Conservation (phyloP, 495 filamentous ascomycete species). For the Pseudevernia furfuracea region DNA sequence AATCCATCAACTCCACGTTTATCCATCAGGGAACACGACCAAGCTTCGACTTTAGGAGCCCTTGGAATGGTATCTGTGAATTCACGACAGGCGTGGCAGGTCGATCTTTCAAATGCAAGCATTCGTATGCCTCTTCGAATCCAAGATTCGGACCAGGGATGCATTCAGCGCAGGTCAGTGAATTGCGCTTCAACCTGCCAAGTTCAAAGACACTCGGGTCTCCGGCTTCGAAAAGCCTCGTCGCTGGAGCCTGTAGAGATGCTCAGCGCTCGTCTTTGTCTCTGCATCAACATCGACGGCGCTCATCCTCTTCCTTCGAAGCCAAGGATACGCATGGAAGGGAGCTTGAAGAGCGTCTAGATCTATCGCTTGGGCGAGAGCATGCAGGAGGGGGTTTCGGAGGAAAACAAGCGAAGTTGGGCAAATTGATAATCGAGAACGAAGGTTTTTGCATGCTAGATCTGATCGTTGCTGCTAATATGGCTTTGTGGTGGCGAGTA, state of each 20-base stretch:
- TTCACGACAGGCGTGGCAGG: slow-evolving; percentile 70
- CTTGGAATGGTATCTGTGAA: slow-evolving; percentile 78
- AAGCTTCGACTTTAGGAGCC: slow-evolving; percentile 41
- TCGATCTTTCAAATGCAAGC: slow-evolving; percentile 68
- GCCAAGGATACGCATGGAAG: slow-evolving; percentile 24
- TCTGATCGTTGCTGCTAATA: slow-evolving; percentile 80
- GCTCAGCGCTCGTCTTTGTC: slow-evolving; percentile 20
- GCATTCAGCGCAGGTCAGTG: slow-evolving; percentile 58
- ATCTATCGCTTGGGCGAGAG: slow-evolving; percentile 69
- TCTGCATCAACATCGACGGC: slow-evolving; percentile 8
- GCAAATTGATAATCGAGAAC: slow-evolving; percentile 83
- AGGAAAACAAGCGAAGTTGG: slow-evolving; percentile 82
- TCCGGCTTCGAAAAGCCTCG: slow-evolving; percentile 28
- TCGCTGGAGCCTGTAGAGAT: slow-evolving; percentile 21
- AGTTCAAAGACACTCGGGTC: slow-evolving; percentile 25
- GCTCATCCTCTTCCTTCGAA: slow-evolving; percentile 8
- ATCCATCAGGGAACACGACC: neutral
- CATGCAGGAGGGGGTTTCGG: slow-evolving; percentile 71
- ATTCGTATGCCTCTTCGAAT: slow-evolving; percentile 45
- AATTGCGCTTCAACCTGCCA: slow-evolving; percentile 83
- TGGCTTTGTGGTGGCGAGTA: slow-evolving; percentile 86
- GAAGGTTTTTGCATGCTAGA: slow-evolving; percentile 95
- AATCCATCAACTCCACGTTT: slow-evolving; percentile 1
- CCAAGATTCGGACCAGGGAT: slow-evolving; percentile 18
- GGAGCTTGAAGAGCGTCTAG: slow-evolving; percentile 41